phyloP scores from a whole-genome alignment of 805 yeast species.

The Cyberlindnera petersonii region DNA sequence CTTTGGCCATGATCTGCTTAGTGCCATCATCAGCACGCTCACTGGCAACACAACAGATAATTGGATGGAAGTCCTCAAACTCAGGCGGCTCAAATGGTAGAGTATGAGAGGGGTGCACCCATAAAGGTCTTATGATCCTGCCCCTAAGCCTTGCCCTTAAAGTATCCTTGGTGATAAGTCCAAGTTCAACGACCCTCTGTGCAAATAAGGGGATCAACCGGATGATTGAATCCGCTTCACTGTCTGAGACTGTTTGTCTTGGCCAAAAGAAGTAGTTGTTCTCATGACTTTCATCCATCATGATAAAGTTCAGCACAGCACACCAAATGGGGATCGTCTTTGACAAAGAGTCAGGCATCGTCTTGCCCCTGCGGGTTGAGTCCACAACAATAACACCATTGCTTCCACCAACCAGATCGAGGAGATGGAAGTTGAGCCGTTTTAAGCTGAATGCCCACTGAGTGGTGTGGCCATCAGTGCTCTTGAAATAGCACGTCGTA shows the following conservation, averaged over 20 bases:
- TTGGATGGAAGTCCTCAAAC: constrained; percentile 35
- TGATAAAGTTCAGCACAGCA: constrained; percentile 60
- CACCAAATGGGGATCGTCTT: constrained; percentile 93
- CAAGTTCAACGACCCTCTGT: constrained; percentile 36
- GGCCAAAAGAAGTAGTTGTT: constrained; percentile 45
- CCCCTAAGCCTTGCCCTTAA: constrained; percentile 32
- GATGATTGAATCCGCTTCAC: constrained; percentile 53
- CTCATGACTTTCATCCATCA: constrained; percentile 23
- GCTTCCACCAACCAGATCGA: constrained; percentile 41
- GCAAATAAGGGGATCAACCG: constrained; percentile 47
- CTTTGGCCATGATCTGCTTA: constrained; percentile 36
- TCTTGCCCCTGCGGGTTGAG: constrained; percentile 81
- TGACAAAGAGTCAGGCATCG: constrained; percentile 81
- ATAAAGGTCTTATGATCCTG: constrained; percentile 59
- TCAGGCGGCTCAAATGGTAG: constrained; percentile 33
- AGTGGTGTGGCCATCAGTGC: constrained; percentile 85
- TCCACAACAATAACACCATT: constrained; percentile 65
- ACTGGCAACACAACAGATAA: constrained; percentile 60
- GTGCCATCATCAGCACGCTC: constrained; percentile 57
- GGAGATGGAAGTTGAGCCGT: constrained; percentile 68
- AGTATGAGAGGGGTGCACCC: constrained; percentile 58
- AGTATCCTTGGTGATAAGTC: constrained; percentile 34
- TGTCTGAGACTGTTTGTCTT: constrained; percentile 46
- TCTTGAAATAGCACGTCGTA: constrained; percentile 71
- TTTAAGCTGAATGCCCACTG: constrained; percentile 78